Evolutionary conservation across 2,329 filamentous ascomycete species (phyloP), one percentile per base, ranked within the genome.

Genomic region (Phaeosphaeriaceae sp.): DNA sequence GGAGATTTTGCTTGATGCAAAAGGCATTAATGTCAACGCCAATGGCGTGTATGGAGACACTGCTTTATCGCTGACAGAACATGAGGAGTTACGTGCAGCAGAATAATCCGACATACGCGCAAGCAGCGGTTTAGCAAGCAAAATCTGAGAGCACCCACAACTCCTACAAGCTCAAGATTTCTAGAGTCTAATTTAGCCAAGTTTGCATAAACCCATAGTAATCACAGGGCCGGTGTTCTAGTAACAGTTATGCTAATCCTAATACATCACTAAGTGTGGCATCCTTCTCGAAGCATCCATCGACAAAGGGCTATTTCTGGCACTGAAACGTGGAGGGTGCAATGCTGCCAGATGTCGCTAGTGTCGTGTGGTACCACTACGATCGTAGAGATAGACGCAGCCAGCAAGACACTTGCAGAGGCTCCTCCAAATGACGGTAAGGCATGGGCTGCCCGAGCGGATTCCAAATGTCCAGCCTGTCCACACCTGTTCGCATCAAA

Each of bases 231-330:
- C 8, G 37, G 18, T 40, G 2, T 26, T n/a, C 18, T 40, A 40
- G 9, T 40, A 20, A 3, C 26, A 40, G n/a, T 40, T 21, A 40
- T 28, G 75, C 77, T 1, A 79, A 77, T 77, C 71, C 79, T n/a
- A 23, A 46, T 16, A 9, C 32, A 8, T 29, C 8, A 9, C 18
- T 15, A 44, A 36, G 42, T 44, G 42, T 44, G 42, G 29, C 30
- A 30, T 30, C 17, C 18, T 44, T 36, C 30, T 44, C 42, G 32
- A 44, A 44, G 42, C 42, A 23, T 28, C 18, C 16, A 35, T 34
- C 13, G 40, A 42, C 4, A 26, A 26, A 18, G n/a, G 42, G 42
- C 42, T 44, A 44, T 44, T 44, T 44, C 36, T 44, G 32, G 29
- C 42, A 28, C 3, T 6, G 6, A 12, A n/a, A 12, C 15, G 30